phyloP scores from a whole-genome alignment of 371 early-diverging fungal genomes.

The Mortierella sp. region DNA sequence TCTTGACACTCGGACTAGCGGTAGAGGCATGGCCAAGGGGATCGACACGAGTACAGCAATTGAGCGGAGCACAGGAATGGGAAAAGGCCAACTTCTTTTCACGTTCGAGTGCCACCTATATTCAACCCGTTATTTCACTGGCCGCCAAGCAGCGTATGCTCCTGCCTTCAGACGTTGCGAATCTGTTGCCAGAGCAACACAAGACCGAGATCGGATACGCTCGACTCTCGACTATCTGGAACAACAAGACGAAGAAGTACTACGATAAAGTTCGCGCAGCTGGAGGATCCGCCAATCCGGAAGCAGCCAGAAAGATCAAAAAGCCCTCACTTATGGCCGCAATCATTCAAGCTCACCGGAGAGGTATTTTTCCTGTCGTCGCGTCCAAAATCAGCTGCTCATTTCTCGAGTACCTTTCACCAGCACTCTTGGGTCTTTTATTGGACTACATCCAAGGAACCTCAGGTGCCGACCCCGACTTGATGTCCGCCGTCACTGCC shows the following conservation, averaged over 20 bases:
- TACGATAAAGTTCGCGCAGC: not conserved
- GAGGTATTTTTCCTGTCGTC: conserved; percentile 17
- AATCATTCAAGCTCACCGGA: conserved; percentile 24
- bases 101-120: conserved; percentile 20
- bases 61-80: conserved; percentile 24
- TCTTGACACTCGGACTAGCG: conserved; percentile 21
- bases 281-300: not conserved
- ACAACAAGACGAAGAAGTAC: conserved; percentile 12
- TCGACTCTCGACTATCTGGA: conserved; percentile 23
- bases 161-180: conserved; percentile 28
- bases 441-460: conserved; percentile 39
- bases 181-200: conserved; percentile 38
- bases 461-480: not conserved
- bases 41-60: conserved; percentile 35
- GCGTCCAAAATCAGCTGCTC: conserved; percentile 13
- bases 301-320: conserved; percentile 16
- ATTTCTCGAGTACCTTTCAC: conserved; percentile 26
- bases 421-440: conserved; percentile 26
- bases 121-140: conserved; percentile 43
- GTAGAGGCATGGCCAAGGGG: conserved; percentile 41
- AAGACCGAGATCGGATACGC: conserved; percentile 19
- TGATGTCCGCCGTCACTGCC: not conserved
- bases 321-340: conserved; percentile 31
- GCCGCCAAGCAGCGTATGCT: conserved; percentile 42
- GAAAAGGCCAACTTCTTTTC: conserved; percentile 44